Evolutionary conservation across 345 rosid genomes (phyloP), one percentile per base, ranked within the genome.

Genomic region (Pseudoturritis turrita): DNA sequence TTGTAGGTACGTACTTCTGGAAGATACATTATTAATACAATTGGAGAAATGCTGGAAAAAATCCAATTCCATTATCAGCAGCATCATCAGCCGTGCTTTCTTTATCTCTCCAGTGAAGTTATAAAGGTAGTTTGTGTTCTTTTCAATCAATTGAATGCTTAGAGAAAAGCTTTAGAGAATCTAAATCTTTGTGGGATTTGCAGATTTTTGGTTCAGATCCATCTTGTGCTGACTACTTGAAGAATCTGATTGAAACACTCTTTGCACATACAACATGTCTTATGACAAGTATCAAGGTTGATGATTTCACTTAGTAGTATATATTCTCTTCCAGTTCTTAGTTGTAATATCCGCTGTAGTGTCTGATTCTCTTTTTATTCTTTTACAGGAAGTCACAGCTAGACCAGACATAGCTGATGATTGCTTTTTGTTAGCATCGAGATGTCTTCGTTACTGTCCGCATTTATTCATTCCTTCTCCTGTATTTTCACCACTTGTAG

Each of bases 171-270:
- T 44, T 62, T 63, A 50, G 67, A 60, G 71, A 70, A 10, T 31
- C 12, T 43, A 29, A n/a, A 57, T 60, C 33, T 58, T 35, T 47
- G 39, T 73, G 80, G 61, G 66, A 36, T 50, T 44, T 80, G 78
- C 87, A 95, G 98, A 90, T 92, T 75, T 96, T 96, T 85, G 98
- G 99, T 54, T 89, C 98, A 9, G 99, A 96, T 67, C 97, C 89
- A 67, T 79, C 96, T 59, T 92, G 97, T 83, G 89, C 98, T 14
- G 65, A 39, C 79, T 92, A 96, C 83, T 82, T 96, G 28, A 87
- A 86, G 75, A 95, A 74, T 83, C 84, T 95, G 85, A 90, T 92
- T 69, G 98, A 89, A 83, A 88, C 88, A 3, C 94, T 96, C 61
- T 96, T 92, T 80, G 78, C 77, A 61, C 90, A 83, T 68, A 95